These are phyloP conservation scores for Beverwykella pulmonaria DNA, from an alignment of 495 filamentous ascomycete genomes.

Conservation along the genomic window DNA sequence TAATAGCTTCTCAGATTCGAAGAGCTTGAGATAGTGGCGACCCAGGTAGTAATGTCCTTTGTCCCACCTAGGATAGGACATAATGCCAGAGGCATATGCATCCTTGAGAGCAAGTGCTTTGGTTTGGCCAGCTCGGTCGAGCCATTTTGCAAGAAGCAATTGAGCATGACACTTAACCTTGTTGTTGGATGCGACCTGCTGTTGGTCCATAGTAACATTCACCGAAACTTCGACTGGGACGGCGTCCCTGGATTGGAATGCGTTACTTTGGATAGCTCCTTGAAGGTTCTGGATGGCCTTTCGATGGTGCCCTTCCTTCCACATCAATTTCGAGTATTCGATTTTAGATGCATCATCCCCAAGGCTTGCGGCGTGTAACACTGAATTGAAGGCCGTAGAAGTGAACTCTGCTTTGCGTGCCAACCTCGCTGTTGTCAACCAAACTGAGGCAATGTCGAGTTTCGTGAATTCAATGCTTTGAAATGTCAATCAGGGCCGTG, in stretches of 20 bases:
- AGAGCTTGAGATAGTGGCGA: conserved; percentile 94
- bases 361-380: conserved; percentile 82
- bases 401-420: conserved; percentile 81
- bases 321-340: conserved; percentile 90
- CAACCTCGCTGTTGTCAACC: conserved; percentile 83
- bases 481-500: no score
- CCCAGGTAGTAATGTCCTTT: conserved; percentile 97
- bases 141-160: conserved; percentile 92
- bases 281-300: conserved; percentile 92
- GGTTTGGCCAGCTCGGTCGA: conserved; percentile 88
- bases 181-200: conserved; percentile 50
- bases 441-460: conserved; percentile 76
- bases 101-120: conserved; percentile 73
- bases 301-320: conserved; percentile 90
- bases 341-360: conserved; percentile 84
- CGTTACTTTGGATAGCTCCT: conserved; percentile 75
- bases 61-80: conserved; percentile 73
- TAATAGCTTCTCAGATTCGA: conserved; percentile 83
- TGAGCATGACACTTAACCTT: conserved; percentile 67
- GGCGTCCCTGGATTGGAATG: conserved; percentile 59
- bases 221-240: conserved; percentile 49
- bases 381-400: conserved; percentile 87
- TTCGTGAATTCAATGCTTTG: conserved; percentile 55
- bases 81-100: conserved; percentile 75
- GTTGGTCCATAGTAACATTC: conserved; percentile 39